A percentile compares a stretch with the other conserved stretches of the same genome.
These are phyloP conservation scores for Curvularia spicifera DNA, from an alignment of 2,329 filamentous ascomycete species.

Conservation along the genomic window DNA sequence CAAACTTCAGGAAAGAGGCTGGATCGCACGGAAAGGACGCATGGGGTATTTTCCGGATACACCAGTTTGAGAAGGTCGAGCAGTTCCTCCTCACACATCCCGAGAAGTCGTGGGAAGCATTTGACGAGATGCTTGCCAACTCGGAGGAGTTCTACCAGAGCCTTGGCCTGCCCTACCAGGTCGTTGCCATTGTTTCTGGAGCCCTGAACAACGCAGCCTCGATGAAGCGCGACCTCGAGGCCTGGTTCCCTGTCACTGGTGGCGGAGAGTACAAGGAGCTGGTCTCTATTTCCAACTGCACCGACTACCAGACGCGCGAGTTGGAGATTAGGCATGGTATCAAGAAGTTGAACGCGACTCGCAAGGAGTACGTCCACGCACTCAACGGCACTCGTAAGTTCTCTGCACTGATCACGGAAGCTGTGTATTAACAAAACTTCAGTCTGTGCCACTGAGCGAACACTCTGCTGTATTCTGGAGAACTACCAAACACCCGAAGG, in stretches of 20 bases:
- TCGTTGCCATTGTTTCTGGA: slow-evolving; percentile 94
- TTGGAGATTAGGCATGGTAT: slow-evolving; percentile 90
- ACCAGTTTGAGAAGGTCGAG: slow-evolving; percentile 82
- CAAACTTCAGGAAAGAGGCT: slow-evolving; percentile 95
- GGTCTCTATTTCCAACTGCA: slow-evolving; percentile 97
- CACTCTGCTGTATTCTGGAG: slow-evolving; percentile 92
- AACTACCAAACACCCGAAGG: slow-evolving; percentile 93
- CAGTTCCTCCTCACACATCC: slow-evolving; percentile 68
- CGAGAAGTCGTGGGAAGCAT: slow-evolving; percentile 84
- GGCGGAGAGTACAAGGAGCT: slow-evolving; percentile 97
- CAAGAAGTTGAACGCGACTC: slow-evolving; percentile 74
- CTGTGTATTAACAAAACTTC: neutral
- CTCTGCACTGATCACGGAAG: neutral
- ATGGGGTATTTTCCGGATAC: slow-evolving; percentile 97
- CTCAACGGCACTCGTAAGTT: slow-evolving; percentile 72
- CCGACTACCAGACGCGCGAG: slow-evolving; percentile 93
- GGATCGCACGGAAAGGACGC: slow-evolving; percentile 91
- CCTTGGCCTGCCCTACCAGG: slow-evolving; percentile 84
- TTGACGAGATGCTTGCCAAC: slow-evolving; percentile 88
- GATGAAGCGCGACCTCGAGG: slow-evolving; percentile 96
- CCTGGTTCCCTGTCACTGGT: slow-evolving; percentile 65
- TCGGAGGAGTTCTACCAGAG: slow-evolving; percentile 97
- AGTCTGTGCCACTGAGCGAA: slow-evolving; percentile 87
- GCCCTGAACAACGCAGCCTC: slow-evolving; percentile 61
- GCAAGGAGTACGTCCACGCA: slow-evolving; percentile 94